Evolutionary conservation across 2,329 filamentous ascomycete genomes (phyloP).

Genomic region (Botrytis aclada): DNA sequence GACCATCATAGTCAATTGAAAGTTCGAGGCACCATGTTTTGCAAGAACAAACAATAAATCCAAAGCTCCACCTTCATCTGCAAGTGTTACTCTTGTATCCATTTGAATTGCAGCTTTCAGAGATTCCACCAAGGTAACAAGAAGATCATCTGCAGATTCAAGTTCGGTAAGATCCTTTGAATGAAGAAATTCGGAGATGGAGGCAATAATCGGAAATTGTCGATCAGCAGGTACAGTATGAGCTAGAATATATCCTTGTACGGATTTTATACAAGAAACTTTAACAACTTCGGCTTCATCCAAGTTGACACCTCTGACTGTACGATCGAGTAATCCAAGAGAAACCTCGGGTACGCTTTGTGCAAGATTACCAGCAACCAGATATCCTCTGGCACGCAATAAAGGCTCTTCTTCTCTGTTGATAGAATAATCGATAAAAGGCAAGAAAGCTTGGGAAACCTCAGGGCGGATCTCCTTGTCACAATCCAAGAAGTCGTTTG

Average conservation of each 20-base stretch:
- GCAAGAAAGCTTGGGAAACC: constrained; percentile 70
- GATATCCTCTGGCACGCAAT: constrained; percentile 79
- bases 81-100: constrained; percentile 71
- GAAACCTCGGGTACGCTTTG: constrained; percentile 62
- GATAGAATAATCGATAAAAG: constrained; percentile 76
- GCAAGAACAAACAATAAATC: constrained; percentile 85
- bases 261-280: constrained; percentile 82
- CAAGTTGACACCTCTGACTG: constrained; percentile 69
- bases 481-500: constrained; percentile 79
- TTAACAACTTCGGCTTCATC: constrained; percentile 86
- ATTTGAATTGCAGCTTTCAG: constrained; percentile 79
- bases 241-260: constrained; percentile 63
- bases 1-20: constrained; percentile 84
- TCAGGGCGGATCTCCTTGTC: constrained; percentile 67
- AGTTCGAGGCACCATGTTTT: constrained; percentile 83
- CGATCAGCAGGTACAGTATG: constrained; percentile 50
- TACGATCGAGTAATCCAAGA: constrained; percentile 64
- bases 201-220: constrained; percentile 59
- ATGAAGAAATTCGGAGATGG: constrained; percentile 70
- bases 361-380: constrained; percentile 78
- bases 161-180: constrained; percentile 79
- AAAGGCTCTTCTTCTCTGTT: constrained; percentile 68
- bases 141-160: constrained; percentile 84
- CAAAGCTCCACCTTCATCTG: constrained; percentile 68
- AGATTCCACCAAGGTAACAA: constrained; percentile 85